Percentiles rank a stretch among this genome's conserved stretches.
These are phyloP conservation scores for Tritrichomonas musculus DNA, from an alignment of 208 protist genomes.

Conservation along the genomic window DNA sequence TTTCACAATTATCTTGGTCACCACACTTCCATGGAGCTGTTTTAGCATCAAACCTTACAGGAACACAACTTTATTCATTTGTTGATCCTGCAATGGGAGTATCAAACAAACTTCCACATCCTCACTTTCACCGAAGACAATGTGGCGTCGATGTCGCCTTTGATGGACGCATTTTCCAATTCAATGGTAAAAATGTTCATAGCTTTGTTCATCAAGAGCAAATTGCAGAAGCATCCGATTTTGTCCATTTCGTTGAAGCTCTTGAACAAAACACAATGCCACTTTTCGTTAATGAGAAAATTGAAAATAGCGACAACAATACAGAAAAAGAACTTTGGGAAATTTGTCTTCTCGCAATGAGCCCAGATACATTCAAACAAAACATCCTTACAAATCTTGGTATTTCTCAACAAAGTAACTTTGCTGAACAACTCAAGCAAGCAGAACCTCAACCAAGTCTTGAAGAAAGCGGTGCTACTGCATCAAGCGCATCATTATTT, in stretches of 20 bases:
- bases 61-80: not conserved
- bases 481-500: not conserved
- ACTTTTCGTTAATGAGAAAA: not conserved
- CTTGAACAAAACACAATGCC: not conserved
- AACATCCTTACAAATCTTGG: not conserved
- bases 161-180: not conserved
- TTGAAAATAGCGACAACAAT: too few species aligned
- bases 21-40: not conserved
- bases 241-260: not conserved
- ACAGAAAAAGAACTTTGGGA: not conserved
- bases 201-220: constrained; percentile 10
- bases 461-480: not conserved
- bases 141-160: not conserved
- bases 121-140: not conserved
- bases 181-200: not conserved
- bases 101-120: not conserved
- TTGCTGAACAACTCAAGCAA: not conserved
- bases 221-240: not conserved
- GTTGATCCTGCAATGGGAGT: not conserved
- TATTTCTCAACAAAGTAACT: not conserved
- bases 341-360: not conserved
- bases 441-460: not conserved
- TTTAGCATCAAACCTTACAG: not conserved
- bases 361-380: not conserved
- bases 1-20: not conserved